Evolutionary conservation across 2,329 filamentous ascomycete species (phyloP), one percentile per base, ranked within the genome.

Genomic region (Fusarium proliferatum): DNA sequence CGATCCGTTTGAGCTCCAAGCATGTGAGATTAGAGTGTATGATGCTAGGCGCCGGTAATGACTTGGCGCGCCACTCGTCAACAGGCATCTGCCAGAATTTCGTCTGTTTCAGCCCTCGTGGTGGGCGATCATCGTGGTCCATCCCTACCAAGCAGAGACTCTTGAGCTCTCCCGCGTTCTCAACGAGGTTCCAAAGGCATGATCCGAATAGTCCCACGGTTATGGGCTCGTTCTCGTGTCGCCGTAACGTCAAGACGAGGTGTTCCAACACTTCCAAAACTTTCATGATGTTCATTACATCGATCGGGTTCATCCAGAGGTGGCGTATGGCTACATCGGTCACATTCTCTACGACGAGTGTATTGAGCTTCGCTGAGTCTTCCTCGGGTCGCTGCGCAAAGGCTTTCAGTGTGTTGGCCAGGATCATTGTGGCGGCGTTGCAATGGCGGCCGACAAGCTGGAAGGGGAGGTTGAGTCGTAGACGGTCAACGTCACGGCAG

Each of bases 381-480:
- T 86, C 86, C 62, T 86, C 83, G 3, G 83, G 81, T 11, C 87
- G 82, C 36, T 80, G 78, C 6, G 84, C 84, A 57, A 88, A 80
- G 7, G 85, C 85, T 68, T 86, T 86, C 64, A 89, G 79, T 7
- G 85, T 87, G 63, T 87, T 88, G 58, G 86, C 86, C 21, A 89
- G 79, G n/a, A 88, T 84, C 72, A 86, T 83, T 15, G 86, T 88
- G 23, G 86, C 83, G 48, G 86, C 84, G 64, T 82, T 82, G 67
- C 83, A 85, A 66, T 85, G 80, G 15, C 80, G 80, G 21, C 84
- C 85, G 16, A 88, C 82, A 13, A 88, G 80, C 72, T 87, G 86
- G 66, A 87, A 88, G 6, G 87, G 87, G 9, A 89, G 82, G 67
- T 85, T 87, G 28, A 89, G 77, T 46, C 86, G 85, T n/a, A 88